phyloP scores from a whole-genome alignment of 2,329 filamentous ascomycete genomes.

The Daldinia sp. region DNA sequence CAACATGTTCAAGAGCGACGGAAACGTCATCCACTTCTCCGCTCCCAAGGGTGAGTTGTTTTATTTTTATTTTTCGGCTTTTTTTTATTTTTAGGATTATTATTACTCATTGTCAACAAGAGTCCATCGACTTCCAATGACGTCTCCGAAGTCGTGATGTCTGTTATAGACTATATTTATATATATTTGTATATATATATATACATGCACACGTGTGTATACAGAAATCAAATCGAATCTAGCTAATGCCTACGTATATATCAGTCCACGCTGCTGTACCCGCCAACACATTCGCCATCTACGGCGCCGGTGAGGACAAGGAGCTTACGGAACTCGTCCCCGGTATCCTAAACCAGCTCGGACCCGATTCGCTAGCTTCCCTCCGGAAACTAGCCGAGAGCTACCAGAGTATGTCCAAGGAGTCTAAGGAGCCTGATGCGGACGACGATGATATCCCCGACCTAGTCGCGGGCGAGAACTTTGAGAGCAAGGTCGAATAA shows the following conservation, averaged over 20 bases:
- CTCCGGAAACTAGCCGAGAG: conserved; percentile 98
- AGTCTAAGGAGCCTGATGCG: conserved; percentile 80
- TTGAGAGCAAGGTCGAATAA: conserved; percentile 98
- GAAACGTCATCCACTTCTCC: conserved; percentile 99
- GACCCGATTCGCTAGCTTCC: conserved; percentile 95
- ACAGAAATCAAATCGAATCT: too few species aligned
- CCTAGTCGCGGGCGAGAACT: conserved; percentile 95
- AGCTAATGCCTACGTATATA: conserved; percentile 3
- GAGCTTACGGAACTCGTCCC: conserved; percentile 99
- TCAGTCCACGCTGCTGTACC: conserved; percentile 95
- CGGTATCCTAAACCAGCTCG: conserved; percentile 99
- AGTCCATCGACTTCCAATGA: too few species aligned
- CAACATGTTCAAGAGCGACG: conserved; percentile 99
- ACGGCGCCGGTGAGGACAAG: conserved; percentile 98
- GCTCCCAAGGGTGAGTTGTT: conserved; percentile 86
- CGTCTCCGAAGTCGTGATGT: background rate
- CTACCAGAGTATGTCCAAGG: conserved; percentile 99
- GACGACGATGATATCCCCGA: conserved; percentile 96
- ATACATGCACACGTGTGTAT: too few species aligned
- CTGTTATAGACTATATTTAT: background rate
- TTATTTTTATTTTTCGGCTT: too few species aligned
- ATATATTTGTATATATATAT: background rate
- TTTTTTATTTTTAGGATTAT: too few species aligned
- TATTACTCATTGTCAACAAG: too few species aligned
- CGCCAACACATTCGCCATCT: conserved; percentile 99